phyloP scores from a whole-genome alignment of 1,139 yeast genomes.

The Saccharomyces hybrid region DNA sequence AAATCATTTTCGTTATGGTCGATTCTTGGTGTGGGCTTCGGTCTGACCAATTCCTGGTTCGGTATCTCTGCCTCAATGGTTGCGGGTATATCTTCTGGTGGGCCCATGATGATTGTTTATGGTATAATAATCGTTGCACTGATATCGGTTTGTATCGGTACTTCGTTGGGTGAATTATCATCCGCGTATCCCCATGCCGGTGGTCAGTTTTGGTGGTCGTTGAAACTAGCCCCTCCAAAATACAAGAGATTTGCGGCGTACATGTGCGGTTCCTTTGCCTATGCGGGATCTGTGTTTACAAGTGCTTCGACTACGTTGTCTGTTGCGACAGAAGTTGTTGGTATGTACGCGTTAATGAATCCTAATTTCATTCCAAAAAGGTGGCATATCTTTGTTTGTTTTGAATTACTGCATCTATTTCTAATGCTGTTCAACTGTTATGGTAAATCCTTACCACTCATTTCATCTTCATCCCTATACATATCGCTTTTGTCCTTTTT shows the following conservation, averaged over 20 bases:
- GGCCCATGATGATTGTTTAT: constrained; percentile 58
- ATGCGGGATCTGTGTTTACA: constrained; percentile 52
- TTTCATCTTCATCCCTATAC: constrained; percentile 48
- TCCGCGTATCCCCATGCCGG: constrained; percentile 60
- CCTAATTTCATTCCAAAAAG: constrained; percentile 39
- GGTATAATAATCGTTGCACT: constrained; percentile 58
- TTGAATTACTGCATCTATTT: constrained; percentile 38
- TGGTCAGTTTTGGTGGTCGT: constrained; percentile 59
- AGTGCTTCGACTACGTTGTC: constrained; percentile 53
- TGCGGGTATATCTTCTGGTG: constrained; percentile 58
- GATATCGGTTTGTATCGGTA: constrained; percentile 45
- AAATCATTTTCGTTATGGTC: constrained; percentile 41
- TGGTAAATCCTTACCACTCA: constrained; percentile 48
- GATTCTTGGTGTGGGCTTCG: constrained; percentile 57
- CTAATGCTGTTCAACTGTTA: constrained; percentile 48
- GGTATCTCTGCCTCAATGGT: constrained; percentile 59
- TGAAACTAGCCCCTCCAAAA: constrained; percentile 45
- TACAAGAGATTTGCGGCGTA: constrained; percentile 46
- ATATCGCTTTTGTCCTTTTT: constrained; percentile 47
- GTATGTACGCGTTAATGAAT: constrained; percentile 46
- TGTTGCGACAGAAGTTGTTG: constrained; percentile 45
- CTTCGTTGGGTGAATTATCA: constrained; percentile 46
- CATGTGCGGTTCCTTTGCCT: constrained; percentile 50
- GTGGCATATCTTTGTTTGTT: constrained; percentile 55
- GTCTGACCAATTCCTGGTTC: constrained; percentile 63